Percentiles rank a stretch among this genome's conserved stretches.
Evolutionary conservation across 345 rosid species (phyloP).

Genomic region (Camelina sativa): DNA sequence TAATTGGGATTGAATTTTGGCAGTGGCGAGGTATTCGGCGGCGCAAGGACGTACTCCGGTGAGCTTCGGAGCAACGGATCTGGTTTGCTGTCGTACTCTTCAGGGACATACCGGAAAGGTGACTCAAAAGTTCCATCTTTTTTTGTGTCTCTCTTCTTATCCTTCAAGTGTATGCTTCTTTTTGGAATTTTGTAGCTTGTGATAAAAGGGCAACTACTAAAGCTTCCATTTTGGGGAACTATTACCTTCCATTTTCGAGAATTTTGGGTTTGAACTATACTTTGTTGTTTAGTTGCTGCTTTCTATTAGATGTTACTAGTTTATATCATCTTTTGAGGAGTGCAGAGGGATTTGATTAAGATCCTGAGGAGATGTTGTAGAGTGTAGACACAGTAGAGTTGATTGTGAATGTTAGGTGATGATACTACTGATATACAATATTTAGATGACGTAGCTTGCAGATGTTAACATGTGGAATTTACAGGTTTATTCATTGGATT

Average conservation of each 20-base stretch:
- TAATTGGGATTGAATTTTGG: conserved; percentile 30
- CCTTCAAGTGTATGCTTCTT: conserved; percentile 21
- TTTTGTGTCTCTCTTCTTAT: not conserved
- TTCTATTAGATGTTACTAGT: not conserved
- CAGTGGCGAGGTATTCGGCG: conserved; percentile 75
- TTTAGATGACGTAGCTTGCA: conserved; percentile 21
- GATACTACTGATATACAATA: not conserved
- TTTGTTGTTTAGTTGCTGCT: not conserved
- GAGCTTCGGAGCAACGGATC: conserved; percentile 83
- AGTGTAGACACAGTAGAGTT: not conserved
- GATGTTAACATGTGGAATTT: conserved; percentile 25
- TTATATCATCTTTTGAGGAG: not conserved
- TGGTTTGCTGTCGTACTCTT: conserved; percentile 93
- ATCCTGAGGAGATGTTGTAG: not conserved
- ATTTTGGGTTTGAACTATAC: not conserved
- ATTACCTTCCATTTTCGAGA: not conserved
- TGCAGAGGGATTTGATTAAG: conserved; percentile 2
- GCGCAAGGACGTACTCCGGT: conserved; percentile 71
- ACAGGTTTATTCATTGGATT: conserved; percentile 90
- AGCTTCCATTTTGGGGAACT: conserved; percentile 4
- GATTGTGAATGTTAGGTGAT: not conserved
- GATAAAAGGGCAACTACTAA: not conserved
- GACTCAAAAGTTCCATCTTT: conserved; percentile 8
- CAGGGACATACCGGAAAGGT: conserved; percentile 99
- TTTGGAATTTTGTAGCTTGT: conserved; percentile 23